phyloP scores from a whole-genome alignment of 2,329 filamentous ascomycete species.

The Neurospora sp. region DNA sequence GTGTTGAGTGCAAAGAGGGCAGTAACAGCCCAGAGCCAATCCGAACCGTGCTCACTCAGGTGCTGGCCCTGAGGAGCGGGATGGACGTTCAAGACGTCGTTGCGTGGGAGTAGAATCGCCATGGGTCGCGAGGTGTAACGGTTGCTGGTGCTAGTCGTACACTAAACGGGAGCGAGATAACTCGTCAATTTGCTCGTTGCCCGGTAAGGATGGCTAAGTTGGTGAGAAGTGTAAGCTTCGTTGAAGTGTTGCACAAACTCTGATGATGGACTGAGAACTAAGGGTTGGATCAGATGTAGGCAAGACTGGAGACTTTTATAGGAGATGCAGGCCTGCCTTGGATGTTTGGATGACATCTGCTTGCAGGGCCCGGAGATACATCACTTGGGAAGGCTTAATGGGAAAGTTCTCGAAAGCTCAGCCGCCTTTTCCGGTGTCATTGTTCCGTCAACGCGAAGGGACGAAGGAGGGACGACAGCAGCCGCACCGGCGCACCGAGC shows the following conservation, averaged over 20 bases:
- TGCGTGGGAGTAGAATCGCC: conserved; percentile 25
- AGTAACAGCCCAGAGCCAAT: conserved; percentile 47
- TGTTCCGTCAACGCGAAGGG: neutral
- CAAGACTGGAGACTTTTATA: neutral
- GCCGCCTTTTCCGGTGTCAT: conserved; percentile 3
- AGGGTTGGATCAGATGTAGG: neutral
- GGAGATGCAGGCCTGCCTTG: neutral
- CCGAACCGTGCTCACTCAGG: conserved; percentile 36
- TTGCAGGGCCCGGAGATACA: neutral
- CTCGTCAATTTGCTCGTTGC: neutral
- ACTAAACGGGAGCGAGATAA: neutral
- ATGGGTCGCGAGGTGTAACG: conserved; percentile 15
- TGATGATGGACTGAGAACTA: neutral
- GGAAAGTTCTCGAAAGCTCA: conserved; percentile 6
- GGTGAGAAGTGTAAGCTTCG: neutral
- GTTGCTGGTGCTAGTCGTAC: neutral
- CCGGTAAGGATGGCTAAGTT: neutral
- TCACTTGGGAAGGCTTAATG: neutral
- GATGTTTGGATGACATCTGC: neutral
- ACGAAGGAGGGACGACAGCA: neutral
- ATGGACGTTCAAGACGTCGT: conserved; percentile 39
- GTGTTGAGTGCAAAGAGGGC: conserved; percentile 38
- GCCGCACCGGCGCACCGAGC: neutral
- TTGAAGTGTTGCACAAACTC: neutral
- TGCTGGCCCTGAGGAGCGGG: conserved; percentile 29